Base-by-base conservation (phyloP, 1,284 basidiomycete species). In the Cutaneotrichosporon spelunceum region DNA sequence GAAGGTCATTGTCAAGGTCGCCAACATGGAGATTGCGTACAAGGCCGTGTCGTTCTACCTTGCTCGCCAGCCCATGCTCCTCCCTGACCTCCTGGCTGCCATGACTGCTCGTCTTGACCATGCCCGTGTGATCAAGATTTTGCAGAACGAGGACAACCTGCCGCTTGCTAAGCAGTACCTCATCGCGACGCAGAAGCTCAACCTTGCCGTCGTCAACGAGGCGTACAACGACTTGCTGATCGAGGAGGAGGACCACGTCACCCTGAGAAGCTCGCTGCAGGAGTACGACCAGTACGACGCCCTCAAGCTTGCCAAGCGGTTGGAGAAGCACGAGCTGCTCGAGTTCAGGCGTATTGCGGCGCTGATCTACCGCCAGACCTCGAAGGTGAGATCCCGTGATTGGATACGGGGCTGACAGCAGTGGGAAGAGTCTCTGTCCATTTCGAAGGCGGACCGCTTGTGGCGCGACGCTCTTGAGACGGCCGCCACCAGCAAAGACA, bases 211-310 rank as follows among this genome's bases (percentile, higher is more conserved):
- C 21, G 93, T 99, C 73, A 99, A 99, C 75, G 93, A 96, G 68
- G 94, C 94, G 4, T 97, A 95, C 82, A 96, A 98, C 75, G 91
- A 93, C 71, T 82, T 99, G 34, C 83, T 99, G 59, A 98, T 99
- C 66, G 96, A 99, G 79, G 96, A 99, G 59, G 96, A 99, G 79
- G 95, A 99, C 78, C 93, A 93, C 82, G 93, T 95, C 79, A 97
- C 94, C 1, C 84, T 99, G 10, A 88, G 96, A 14, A 93, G 93
- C 74, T 93, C 91, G 24, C 93, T 99, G 66, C 94, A 98, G 79
- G 93, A 91, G 76, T 94, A 95, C 73, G 93, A 98, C 80, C 97
- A 96, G 81, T 99, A 97, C 83, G 92, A 99, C 80, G 91, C 91
- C 66, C 87, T 94, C 67, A 85, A 83, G 53, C 86, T 99, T 30